Evolutionary conservation across 2,329 filamentous ascomycete genomes (phyloP).

Genomic region (Mollisiaceae sp.): DNA sequence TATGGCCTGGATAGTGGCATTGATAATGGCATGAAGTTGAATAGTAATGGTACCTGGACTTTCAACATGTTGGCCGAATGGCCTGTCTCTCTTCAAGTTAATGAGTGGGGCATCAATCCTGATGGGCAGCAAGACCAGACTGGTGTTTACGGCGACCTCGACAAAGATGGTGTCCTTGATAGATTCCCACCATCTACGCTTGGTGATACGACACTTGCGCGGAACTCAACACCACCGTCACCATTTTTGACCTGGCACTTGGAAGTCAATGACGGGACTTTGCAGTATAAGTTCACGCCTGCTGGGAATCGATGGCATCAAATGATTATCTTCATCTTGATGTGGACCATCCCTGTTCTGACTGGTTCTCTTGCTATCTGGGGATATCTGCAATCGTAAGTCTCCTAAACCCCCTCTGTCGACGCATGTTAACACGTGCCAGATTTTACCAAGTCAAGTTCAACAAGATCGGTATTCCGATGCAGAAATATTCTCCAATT

Average conservation of each 20-base stretch:
- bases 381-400: conserved; percentile 2
- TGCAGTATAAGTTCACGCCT: background rate
- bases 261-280: background rate
- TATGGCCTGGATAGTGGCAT: conserved; percentile 2
- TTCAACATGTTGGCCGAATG: conserved; percentile 6
- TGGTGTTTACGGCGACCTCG: conserved; percentile 4
- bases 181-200: background rate
- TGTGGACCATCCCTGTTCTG: conserved; percentile 2
- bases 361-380: background rate
- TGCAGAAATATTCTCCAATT: conserved; percentile 1
- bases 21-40: background rate
- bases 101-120: conserved; percentile 5
- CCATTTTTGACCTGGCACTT: conserved; percentile 3
- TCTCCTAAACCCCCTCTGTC: background rate
- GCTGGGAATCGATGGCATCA: conserved; percentile 6
- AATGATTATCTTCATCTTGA: conserved; percentile 6
- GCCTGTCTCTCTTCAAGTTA: background rate
- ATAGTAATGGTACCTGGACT: background rate
- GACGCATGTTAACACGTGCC: background rate
- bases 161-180: conserved; percentile 5
- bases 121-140: conserved; percentile 7
- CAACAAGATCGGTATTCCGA: conserved; percentile 4
- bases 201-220: background rate
- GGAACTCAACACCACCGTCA: background rate
- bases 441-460: conserved; percentile 8